A percentile compares a stretch with the other conserved stretches of the same genome.
phyloP scores from a whole-genome alignment of 768 basidiomycete species.

The Saitozyma sp. region DNA sequence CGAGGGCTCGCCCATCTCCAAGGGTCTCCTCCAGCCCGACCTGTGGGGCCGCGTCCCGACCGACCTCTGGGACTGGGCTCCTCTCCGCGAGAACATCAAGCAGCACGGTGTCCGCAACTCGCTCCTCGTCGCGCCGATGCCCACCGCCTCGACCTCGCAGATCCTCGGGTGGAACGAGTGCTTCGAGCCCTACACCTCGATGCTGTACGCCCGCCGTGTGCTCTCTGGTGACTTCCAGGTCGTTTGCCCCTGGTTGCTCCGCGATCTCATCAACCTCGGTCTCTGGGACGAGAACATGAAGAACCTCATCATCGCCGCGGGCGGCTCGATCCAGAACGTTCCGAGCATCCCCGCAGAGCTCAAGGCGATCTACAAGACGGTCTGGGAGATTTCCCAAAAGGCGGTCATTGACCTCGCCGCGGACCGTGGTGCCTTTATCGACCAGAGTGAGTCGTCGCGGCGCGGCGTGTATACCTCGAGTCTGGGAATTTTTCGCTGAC shows the following conservation, averaged over 20 bases:
- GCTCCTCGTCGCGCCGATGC: constrained; percentile 92
- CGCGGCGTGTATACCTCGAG: neutral
- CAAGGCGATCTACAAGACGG: constrained; percentile 99
- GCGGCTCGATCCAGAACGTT: constrained; percentile 75
- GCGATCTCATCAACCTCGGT: constrained; percentile 90
- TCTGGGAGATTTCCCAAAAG: constrained; percentile 99
- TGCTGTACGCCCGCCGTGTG: constrained; percentile 98
- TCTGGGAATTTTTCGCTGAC: constrained; percentile 1
- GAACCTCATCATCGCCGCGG: constrained; percentile 97
- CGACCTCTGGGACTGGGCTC: constrained; percentile 89
- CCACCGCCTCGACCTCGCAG: constrained; percentile 96
- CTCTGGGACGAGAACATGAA: constrained; percentile 99
- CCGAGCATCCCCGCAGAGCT: constrained; percentile 82
- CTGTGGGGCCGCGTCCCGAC: constrained; percentile 89
- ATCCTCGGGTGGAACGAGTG: constrained; percentile 98
- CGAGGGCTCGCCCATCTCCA: constrained; percentile 82
- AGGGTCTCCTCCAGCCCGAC: constrained; percentile 89
- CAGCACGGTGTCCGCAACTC: constrained; percentile 84
- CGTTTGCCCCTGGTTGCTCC: constrained; percentile 98
- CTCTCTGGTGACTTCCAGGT: constrained; percentile 99
- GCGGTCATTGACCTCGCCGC: constrained; percentile 95
- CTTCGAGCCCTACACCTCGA: constrained; percentile 98
- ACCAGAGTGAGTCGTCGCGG: constrained; percentile 62
- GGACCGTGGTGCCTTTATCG: constrained; percentile 98
- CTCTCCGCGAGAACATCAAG: constrained; percentile 81